Base-by-base conservation (phyloP, 2,329 filamentous ascomycete species). In the Botrytis elliptica region DNA sequence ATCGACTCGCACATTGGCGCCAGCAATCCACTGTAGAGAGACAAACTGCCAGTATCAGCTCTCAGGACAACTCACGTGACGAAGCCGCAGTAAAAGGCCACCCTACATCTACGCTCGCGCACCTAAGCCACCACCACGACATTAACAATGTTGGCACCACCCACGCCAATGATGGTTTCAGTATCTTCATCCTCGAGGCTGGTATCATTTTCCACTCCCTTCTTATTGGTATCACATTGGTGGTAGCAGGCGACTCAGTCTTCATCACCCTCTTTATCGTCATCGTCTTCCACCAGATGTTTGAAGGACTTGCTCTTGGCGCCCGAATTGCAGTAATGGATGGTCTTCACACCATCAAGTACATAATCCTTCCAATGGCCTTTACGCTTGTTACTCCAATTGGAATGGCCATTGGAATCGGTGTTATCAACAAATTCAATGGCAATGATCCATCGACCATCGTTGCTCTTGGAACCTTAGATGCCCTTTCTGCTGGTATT, bases 381-480 rank as follows among this genome's bases (percentile, higher is more conserved):
- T 95, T 94, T 78, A 88, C 91, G 0, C 83, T 94, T 40, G 89
- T 93, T 72, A 95, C 92, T 0, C 92, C 92, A 0, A 84, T 93
- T 44, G 93, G 92, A 18, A 95, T 95, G 92, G 91, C 90, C 0
- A 94, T 95, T 74, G 92, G 93, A 0, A 90, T 94, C 49, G 91
- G 91, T 4, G 91, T 92, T 5, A 82, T 94, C 42, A 83, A 90
- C 55, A 81, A 85, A 14, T 94, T 94, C 83, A 94, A 95, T 78
- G 92, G 91, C 6, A 93, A 92, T 77, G 88, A 93, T 77, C 87
- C 85, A 4, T 85, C 85, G 2, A 94, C 92, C 0, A 85, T 94
- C 59, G 82, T 94, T 62, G 90, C 92, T 3, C 89, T 94, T 52
- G 92, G 92, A 0, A 93, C 91, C 0, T 84, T 95, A 1, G 90